Conservation (phyloP, 2,329 filamentous ascomycete species). For the Ophiosphaerella herpotricha region DNA sequence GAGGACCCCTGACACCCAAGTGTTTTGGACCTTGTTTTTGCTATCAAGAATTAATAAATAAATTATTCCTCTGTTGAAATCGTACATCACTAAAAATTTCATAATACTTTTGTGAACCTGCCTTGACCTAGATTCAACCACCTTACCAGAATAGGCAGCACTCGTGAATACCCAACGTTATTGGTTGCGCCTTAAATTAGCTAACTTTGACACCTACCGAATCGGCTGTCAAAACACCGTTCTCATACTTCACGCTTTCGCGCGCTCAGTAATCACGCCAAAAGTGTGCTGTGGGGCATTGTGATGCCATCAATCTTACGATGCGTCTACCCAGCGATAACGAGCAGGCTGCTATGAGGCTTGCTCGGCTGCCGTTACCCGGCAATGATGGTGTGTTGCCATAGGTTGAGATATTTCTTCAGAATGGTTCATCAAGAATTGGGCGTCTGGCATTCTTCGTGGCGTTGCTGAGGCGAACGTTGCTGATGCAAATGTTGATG, state of each 20-base stretch:
- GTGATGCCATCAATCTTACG: too few species aligned
- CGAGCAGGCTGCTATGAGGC: neutral
- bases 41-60: too few species aligned
- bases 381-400: neutral
- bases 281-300: too few species aligned
- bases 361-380: neutral
- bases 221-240: neutral
- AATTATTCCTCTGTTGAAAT: neutral
- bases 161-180: neutral
- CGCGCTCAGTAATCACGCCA: too few species aligned
- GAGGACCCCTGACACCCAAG: too few species aligned
- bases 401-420: constrained; percentile 1
- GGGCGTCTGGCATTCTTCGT: neutral
- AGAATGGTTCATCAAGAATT: neutral
- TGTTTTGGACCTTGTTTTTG: too few species aligned
- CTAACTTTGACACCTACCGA: constrained; percentile 1
- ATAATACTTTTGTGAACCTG: neutral
- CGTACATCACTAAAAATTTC: neutral
- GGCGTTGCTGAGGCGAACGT: neutral
- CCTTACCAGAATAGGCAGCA: constrained; percentile 5
- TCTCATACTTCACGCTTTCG: neutral
- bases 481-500: neutral
- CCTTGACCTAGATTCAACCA: neutral
- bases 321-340: neutral
- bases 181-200: constrained; percentile 2